Percentiles rank a stretch among this genome's conserved stretches.
phyloP scores from a whole-genome alignment of 257 asterid genomes.

The Ocimum tenuiflorum region DNA sequence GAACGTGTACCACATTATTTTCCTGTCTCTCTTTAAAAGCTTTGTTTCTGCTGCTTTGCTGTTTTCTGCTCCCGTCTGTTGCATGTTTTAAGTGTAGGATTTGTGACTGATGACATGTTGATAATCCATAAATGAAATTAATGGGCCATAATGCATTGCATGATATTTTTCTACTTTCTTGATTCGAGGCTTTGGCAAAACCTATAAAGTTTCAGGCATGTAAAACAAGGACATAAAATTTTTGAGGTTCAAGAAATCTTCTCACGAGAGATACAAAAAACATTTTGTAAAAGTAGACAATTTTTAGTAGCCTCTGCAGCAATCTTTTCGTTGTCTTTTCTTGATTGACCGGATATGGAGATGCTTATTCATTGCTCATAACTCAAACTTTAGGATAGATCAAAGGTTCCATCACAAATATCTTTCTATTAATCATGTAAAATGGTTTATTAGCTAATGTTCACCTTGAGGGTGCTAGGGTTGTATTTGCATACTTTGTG shows the following conservation, averaged over 20 bases:
- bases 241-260: not conserved
- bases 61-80: not conserved
- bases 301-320: not conserved
- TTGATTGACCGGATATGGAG: not conserved
- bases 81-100: not conserved
- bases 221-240: not conserved
- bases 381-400: not conserved
- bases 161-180: not conserved
- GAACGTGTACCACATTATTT: not conserved
- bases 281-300: not conserved
- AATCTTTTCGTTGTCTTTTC: not conserved
- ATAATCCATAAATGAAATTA: not conserved
- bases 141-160: not conserved
- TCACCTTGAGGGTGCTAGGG: not conserved
- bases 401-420: not conserved
- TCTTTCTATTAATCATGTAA: not conserved
- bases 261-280: not conserved
- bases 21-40: not conserved
- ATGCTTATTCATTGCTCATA: not conserved
- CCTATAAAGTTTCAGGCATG: not conserved
- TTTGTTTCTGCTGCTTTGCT: not conserved
- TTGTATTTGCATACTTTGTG: not conserved
- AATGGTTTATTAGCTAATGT: not conserved
- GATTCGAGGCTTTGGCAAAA: not conserved
- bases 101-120: not conserved